These are phyloP conservation scores for Volvox reticuliferus DNA, from an alignment of 139 green algal genomes.

Conservation along the genomic window DNA sequence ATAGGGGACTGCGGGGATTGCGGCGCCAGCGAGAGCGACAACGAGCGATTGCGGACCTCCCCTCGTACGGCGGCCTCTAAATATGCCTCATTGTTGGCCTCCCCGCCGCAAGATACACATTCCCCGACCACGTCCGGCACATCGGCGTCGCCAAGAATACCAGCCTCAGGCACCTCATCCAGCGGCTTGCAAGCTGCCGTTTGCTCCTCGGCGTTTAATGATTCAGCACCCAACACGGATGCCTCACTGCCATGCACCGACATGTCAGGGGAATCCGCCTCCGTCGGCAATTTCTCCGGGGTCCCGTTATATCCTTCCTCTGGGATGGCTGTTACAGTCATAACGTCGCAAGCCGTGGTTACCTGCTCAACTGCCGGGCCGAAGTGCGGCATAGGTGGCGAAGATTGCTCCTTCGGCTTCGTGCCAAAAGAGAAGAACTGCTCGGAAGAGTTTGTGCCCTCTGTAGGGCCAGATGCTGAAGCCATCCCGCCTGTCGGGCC, in stretches of 20 bases:
- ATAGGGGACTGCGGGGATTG: background rate
- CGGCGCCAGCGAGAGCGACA: background rate
- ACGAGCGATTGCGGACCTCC: constrained; percentile 12
- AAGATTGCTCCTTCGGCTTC: background rate
- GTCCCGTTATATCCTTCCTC: background rate
- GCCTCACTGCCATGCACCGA: background rate
- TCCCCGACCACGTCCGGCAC: background rate
- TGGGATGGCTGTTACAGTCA: background rate
- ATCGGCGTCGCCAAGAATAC: background rate
- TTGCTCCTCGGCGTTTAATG: background rate
- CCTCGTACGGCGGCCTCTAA: background rate
- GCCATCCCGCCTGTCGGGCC: too few species aligned
- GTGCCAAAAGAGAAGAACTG: constrained; percentile 28
- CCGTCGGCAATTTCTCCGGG: too few species aligned
- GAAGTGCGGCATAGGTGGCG: constrained; percentile 23
- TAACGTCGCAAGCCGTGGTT: background rate
- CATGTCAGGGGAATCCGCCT: background rate
- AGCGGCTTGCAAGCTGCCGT: background rate
- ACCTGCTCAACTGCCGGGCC: background rate
- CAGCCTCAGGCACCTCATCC: background rate
- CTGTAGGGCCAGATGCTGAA: background rate
- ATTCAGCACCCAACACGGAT: background rate
- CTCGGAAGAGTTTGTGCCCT: background rate
- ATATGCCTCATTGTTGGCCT: background rate
- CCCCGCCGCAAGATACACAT: background rate